phyloP scores from a whole-genome alignment of 169 alveolate species.

The Plasmodium knowlesi region DNA sequence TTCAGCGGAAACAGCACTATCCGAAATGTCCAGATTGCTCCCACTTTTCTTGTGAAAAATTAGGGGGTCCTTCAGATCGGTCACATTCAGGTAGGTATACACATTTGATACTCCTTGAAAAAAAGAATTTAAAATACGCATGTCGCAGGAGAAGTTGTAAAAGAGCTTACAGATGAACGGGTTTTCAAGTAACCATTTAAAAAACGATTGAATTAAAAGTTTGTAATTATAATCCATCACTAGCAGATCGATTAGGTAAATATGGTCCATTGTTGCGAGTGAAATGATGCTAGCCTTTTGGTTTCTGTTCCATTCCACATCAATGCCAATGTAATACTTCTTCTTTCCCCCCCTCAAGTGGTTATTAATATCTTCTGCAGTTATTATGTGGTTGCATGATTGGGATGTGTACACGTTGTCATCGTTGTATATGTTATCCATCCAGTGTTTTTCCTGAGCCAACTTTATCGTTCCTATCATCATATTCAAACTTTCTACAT shows the following conservation, averaged over 20 bases:
- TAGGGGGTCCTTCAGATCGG: slow-evolving; percentile 44
- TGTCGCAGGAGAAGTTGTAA: slow-evolving; percentile 59
- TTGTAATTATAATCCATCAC: slow-evolving; percentile 32
- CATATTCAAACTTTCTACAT: slow-evolving; percentile 5
- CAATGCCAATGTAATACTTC: slow-evolving; percentile 50
- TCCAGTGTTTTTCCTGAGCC: slow-evolving; percentile 36
- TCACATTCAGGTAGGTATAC: slow-evolving; percentile 19
- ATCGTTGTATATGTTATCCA: slow-evolving; percentile 29
- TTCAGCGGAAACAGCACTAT: neutral
- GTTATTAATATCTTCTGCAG: slow-evolving; percentile 33
- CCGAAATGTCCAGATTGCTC: neutral
- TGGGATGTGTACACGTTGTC: neutral
- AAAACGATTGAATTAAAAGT: slow-evolving; percentile 28
- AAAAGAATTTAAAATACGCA: slow-evolving; percentile 15
- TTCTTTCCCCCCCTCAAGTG: slow-evolving; percentile 25
- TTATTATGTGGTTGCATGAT: neutral
- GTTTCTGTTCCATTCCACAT: slow-evolving; percentile 75
- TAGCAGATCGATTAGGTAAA: slow-evolving; percentile 60
- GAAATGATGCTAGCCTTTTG: slow-evolving; percentile 64
- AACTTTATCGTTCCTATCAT: slow-evolving; percentile 20
- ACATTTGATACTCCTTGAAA: slow-evolving; percentile 32
- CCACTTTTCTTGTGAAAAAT: neutral
- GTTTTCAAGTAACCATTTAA: slow-evolving; percentile 74
- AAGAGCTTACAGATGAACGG: slow-evolving; percentile 70
- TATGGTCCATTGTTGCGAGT: slow-evolving; percentile 45